phyloP scores from a whole-genome alignment of 2,329 filamentous ascomycete genomes.

The Pseudocercospora fijiensis region DNA sequence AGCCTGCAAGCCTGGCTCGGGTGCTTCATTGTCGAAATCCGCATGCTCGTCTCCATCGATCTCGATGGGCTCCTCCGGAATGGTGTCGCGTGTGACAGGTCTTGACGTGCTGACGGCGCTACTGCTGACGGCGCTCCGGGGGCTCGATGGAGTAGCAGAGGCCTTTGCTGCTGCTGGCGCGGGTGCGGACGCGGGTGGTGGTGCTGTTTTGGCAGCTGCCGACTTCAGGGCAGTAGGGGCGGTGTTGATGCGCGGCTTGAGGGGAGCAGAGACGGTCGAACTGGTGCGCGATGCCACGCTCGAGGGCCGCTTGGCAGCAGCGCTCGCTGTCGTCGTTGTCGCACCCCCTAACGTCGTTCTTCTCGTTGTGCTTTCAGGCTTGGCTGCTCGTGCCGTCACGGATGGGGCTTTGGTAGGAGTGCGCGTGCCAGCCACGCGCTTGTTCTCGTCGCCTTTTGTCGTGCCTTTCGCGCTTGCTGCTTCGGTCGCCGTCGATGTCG shows the following conservation, averaged over 20 bases:
- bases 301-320: slow-evolving; percentile 21
- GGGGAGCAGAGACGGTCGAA: slow-evolving; percentile 7
- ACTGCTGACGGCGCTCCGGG: slow-evolving; percentile 7
- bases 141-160: slow-evolving; percentile 7
- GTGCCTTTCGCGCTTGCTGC: slow-evolving; percentile 6
- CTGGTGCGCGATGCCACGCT: slow-evolving; percentile 9
- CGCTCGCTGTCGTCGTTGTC: slow-evolving; percentile 8
- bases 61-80: slow-evolving; percentile 27
- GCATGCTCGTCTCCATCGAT: background rate
- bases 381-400: slow-evolving; percentile 13
- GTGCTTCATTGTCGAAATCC: slow-evolving; percentile 9
- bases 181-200: background rate
- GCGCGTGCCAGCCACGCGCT: slow-evolving; percentile 5
- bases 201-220: background rate
- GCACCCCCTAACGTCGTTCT: slow-evolving; percentile 18
- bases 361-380: slow-evolving; percentile 12
- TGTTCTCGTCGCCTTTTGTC: slow-evolving; percentile 12
- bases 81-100: slow-evolving; percentile 29
- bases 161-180: slow-evolving; percentile 9
- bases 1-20: slow-evolving; percentile 16
- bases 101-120: slow-evolving; percentile 20
- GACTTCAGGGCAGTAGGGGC: slow-evolving; percentile 4
- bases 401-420: slow-evolving; percentile 16
- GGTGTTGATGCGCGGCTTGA: slow-evolving; percentile 13
- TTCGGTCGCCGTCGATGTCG: background rate